Conservation (phyloP, 805 yeast genomes). For the Candida odintsovae region DNA sequence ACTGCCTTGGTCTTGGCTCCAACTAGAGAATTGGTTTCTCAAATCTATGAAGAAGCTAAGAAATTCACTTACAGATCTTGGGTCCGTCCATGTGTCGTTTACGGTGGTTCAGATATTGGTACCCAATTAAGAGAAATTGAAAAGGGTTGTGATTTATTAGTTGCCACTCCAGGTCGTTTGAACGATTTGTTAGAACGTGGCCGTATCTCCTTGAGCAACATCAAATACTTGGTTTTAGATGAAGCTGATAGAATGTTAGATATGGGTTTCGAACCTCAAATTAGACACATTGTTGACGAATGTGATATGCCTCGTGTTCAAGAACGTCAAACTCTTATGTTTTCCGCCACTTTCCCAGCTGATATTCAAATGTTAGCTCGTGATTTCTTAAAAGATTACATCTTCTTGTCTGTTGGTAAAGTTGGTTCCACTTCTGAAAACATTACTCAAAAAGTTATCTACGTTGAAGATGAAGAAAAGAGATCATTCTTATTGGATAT, state of each 20-base stretch:
- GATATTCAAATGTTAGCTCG: conserved; percentile 96
- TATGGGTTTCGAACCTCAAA: conserved; percentile 99
- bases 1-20: conserved; percentile 96
- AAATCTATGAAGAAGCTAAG: conserved; percentile 92
- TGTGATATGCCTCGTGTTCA: conserved; percentile 95
- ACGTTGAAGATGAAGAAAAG: conserved; percentile 92
- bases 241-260: conserved; percentile 99
- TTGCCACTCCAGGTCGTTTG: conserved; percentile 99
- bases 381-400: conserved; percentile 93
- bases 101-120: conserved; percentile 97
- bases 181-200: conserved; percentile 96
- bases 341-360: conserved; percentile 98
- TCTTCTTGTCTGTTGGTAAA: conserved; percentile 96
- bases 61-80: conserved; percentile 97
- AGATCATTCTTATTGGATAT: conserved; percentile 86
- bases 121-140: conserved; percentile 82
- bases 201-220: conserved; percentile 78
- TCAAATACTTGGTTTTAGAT: conserved; percentile 91
- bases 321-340: conserved; percentile 95
- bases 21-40: conserved; percentile 97
- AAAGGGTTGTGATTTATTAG: conserved; percentile 92
- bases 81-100: conserved; percentile 94
- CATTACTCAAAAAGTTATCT: conserved; percentile 88
- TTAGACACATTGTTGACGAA: conserved; percentile 94
- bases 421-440: conserved; percentile 99